Conservation (phyloP, 2,329 filamentous ascomycete genomes). For the Lasiodiplodia citricola region DNA sequence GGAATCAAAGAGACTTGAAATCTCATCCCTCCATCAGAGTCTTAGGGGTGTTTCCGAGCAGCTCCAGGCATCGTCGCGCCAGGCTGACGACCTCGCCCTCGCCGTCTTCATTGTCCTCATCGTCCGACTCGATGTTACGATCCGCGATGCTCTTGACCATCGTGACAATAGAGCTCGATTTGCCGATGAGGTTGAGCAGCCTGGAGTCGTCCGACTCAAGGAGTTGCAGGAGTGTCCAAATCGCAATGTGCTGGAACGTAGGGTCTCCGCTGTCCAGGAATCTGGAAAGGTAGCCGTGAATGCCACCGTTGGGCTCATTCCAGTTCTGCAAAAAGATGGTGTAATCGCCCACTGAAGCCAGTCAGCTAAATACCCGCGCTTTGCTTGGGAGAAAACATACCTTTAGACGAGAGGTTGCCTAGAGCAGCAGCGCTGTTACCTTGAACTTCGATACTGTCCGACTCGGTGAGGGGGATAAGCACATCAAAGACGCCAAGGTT, state of each 20-base stretch:
- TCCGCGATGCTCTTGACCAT: slow-evolving; percentile 93
- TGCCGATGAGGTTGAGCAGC: slow-evolving; percentile 85
- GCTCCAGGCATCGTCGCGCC: slow-evolving; percentile 86
- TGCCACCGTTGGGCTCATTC: slow-evolving; percentile 89
- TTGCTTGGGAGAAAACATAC: slow-evolving; percentile 54
- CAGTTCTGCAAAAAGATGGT: slow-evolving; percentile 94
- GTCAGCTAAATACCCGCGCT: slow-evolving; percentile 30
- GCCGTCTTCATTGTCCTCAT: slow-evolving; percentile 85
- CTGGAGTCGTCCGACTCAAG: slow-evolving; percentile 93
- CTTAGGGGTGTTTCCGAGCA: slow-evolving; percentile 79
- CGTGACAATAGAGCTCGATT: slow-evolving; percentile 87
- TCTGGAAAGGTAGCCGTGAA: slow-evolving; percentile 90
- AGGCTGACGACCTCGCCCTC: slow-evolving; percentile 92
- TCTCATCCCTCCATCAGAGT: slow-evolving; percentile 77
- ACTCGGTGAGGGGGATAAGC: slow-evolving; percentile 91
- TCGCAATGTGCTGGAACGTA: slow-evolving; percentile 98
- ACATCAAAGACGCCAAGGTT: slow-evolving; percentile 96
- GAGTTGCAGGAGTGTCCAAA: slow-evolving; percentile 95
- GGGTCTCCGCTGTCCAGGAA: slow-evolving; percentile 94
- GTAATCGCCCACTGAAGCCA: slow-evolving; percentile 83
- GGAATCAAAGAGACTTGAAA: neutral
- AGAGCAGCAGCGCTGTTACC: slow-evolving; percentile 96
- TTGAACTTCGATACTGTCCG: slow-evolving; percentile 95
- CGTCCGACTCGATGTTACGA: slow-evolving; percentile 84
- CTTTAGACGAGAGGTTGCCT: slow-evolving; percentile 96